Evolutionary conservation across 2,329 filamentous ascomycete species (phyloP).

Genomic region (Sclerotinia nivalis): DNA sequence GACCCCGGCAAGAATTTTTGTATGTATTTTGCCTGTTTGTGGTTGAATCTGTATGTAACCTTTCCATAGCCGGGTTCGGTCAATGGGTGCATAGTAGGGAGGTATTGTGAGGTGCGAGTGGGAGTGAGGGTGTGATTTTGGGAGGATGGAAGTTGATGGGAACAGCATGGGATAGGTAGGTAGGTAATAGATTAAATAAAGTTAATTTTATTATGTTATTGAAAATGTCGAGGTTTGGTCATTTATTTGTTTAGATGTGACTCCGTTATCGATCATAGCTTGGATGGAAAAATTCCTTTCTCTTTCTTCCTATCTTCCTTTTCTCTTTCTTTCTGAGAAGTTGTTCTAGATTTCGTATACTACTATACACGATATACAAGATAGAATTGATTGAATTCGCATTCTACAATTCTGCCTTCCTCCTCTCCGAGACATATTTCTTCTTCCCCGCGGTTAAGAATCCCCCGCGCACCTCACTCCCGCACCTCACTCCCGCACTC

Average conservation of each 20-base stretch:
- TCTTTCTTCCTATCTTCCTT: neutral
- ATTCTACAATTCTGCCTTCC: neutral
- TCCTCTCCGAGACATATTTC: neutral
- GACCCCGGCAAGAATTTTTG: no score
- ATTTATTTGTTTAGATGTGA: neutral
- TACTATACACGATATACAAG: neutral
- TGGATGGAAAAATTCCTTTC: slow-evolving; percentile 8
- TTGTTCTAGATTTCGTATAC: neutral
- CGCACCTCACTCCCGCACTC: neutral
- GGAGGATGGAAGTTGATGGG: no score
- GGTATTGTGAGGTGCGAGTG: no score
- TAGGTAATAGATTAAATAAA: neutral
- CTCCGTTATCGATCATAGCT: slow-evolving; percentile 20
- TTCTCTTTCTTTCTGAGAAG: neutral
- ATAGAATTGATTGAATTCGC: neutral
- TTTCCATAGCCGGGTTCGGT: neutral
- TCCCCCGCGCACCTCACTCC: neutral
- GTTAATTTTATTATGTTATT: slow-evolving; percentile 13
- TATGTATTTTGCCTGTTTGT: neutral
- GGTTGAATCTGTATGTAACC: neutral
- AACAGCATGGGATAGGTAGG: no score
- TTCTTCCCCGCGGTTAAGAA: slow-evolving; percentile 10
- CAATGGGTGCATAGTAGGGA: no score
- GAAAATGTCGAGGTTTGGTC: slow-evolving; percentile 5
- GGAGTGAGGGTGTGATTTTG: no score